Conservation (phyloP, 78 protist genomes). For the Guillardia theta region DNA sequence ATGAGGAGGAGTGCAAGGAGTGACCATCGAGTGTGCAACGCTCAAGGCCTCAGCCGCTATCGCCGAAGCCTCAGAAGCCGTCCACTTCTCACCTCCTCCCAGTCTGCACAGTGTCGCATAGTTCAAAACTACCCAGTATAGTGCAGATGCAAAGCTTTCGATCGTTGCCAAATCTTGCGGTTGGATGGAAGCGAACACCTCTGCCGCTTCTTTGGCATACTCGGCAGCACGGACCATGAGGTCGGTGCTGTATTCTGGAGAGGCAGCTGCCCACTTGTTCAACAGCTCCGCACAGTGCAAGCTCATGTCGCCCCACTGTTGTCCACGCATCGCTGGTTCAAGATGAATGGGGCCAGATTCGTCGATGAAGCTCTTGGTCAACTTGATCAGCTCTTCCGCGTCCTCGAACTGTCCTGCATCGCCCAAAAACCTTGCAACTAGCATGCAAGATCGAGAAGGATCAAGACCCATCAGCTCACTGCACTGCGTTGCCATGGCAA, state of each 20-base stretch:
- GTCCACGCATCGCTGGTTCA: not conserved
- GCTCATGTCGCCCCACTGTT: not conserved
- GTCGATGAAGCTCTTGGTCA: not conserved
- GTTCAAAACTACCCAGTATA: not conserved
- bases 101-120: not conserved
- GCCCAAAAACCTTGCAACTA: not conserved
- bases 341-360: not conserved
- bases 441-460: constrained; percentile 20
- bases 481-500: not conserved
- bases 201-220: not conserved
- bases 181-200: not conserved
- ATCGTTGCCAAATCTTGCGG: not conserved
- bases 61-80: not conserved
- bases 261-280: constrained; percentile 33
- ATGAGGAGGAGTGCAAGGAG: not conserved
- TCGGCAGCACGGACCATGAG: not conserved
- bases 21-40: constrained; percentile 3
- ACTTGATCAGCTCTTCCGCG: not conserved
- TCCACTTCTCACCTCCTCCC: not conserved
- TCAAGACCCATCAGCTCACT: not conserved
- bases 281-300: not conserved
- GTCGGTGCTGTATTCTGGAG: not conserved
- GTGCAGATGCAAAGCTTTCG: not conserved
- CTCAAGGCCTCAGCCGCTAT: not conserved
- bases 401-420: constrained; percentile 14